phyloP scores from a whole-genome alignment of 208 protist species.

The Leishmania guyanensis region DNA sequence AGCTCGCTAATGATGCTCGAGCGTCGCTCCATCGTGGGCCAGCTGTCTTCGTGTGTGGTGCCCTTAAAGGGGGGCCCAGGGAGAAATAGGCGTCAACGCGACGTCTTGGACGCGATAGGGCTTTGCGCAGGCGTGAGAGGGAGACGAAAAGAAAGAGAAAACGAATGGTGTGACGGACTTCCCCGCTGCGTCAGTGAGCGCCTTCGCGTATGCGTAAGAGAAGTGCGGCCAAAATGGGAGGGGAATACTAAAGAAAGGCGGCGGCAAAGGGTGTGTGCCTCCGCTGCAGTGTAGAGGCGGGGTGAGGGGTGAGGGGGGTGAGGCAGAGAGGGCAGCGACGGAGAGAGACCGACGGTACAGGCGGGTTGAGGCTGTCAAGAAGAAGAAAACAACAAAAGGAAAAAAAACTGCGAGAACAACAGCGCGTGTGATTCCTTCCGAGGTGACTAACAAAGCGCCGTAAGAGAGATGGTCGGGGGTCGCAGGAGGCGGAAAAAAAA shows the following conservation, averaged over 20 bases:
- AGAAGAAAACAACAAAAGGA: neutral
- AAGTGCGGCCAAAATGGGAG: neutral
- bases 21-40: constrained; percentile 12
- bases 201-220: neutral
- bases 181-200: neutral
- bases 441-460: neutral
- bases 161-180: neutral
- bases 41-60: neutral
- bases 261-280: neutral
- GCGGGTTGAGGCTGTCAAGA: neutral
- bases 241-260: neutral
- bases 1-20: neutral
- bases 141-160: no score
- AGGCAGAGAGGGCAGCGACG: neutral
- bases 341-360: neutral
- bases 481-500: neutral
- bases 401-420: neutral
- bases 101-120: neutral
- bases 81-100: no score
- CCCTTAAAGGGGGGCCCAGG: neutral
- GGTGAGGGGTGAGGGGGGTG: no score
- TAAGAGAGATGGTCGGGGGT: neutral
- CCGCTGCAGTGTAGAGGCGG: neutral
- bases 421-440: neutral
- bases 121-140: neutral